Percentiles rank a stretch among this genome's conserved stretches.
Evolutionary conservation across 2,329 filamentous ascomycete species (phyloP).

Genomic region (Aspergillus hortae): DNA sequence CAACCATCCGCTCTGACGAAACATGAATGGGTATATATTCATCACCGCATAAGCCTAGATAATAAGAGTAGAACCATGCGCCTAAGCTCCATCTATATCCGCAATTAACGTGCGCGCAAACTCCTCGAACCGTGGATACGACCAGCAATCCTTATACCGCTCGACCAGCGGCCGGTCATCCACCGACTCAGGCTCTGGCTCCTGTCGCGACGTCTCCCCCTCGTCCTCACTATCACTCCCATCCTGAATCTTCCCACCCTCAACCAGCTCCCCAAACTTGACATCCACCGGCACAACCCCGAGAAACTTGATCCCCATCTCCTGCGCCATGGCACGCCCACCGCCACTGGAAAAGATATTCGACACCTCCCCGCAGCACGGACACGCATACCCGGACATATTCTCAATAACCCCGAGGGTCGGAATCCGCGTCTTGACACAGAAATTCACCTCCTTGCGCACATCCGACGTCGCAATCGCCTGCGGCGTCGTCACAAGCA

Average conservation of each 20-base stretch:
- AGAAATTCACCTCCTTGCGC: slow-evolving; percentile 92
- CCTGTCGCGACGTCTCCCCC: slow-evolving; percentile 12
- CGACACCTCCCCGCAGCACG: slow-evolving; percentile 74
- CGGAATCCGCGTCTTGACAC: slow-evolving; percentile 72
- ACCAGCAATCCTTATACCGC: slow-evolving; percentile 43
- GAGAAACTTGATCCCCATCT: slow-evolving; percentile 79
- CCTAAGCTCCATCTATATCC: slow-evolving; percentile 20
- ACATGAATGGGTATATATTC: not conserved
- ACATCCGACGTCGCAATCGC: slow-evolving; percentile 92
- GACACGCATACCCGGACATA: slow-evolving; percentile 62
- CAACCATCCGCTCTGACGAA: not conserved
- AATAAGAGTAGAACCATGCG: not conserved
- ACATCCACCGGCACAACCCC: slow-evolving; percentile 89
- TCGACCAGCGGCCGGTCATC: slow-evolving; percentile 39
- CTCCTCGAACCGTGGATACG: slow-evolving; percentile 39
- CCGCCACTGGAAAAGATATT: slow-evolving; percentile 92
- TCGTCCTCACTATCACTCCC: slow-evolving; percentile 24
- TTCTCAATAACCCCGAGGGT: slow-evolving; percentile 93
- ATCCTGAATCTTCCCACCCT: slow-evolving; percentile 47
- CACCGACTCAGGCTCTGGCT: slow-evolving; percentile 9
- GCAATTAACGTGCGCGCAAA: slow-evolving; percentile 36
- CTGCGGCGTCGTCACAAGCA: slow-evolving; percentile 94
- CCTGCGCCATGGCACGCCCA: slow-evolving; percentile 80
- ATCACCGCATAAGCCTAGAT: not conserved
- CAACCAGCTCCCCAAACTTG: slow-evolving; percentile 82